Evolutionary conservation across 768 basidiomycete species (phyloP), one percentile per base, ranked within the genome.

Genomic region (Leccinellum albellum): DNA sequence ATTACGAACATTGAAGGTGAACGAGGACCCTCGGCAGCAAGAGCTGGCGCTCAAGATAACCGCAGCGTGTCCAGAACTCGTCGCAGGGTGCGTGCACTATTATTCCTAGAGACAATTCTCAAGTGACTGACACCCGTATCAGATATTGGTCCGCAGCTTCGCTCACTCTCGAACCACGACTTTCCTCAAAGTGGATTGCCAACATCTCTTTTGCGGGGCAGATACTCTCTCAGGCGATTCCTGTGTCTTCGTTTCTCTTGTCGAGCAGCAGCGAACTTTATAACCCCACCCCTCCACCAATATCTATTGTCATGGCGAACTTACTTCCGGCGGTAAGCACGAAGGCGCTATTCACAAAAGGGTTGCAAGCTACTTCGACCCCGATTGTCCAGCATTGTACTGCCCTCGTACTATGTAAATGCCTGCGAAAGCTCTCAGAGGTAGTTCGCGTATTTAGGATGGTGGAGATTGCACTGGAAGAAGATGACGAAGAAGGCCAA

Each of bases 111-210:
- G n/a, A 13, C 8, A 23, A n/a, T 20, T 44, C 40, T 35, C 17
- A 21, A 48, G 54, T 62, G 52, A 58, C 51, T 72, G 54, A 60
- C 49, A 9, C 29, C n/a, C 33, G 29, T n/a, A 12, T 24, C 60
- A 91, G 89, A 15, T 93, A 87, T 64, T 92, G 90, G 88, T 68
- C 84, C 14, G 78, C 78, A 2, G 84, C 82, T 4, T 79, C 80
- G 3, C 73, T 92, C 32, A 88, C 90, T 0, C 78, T 95, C 5
- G 93, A 96, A 64, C 92, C 94, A 0, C 85, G 93, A 3, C 80
- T 94, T 6, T 90, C 91, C 0, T 89, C 89, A 0, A 88, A 87
- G 66, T 98, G 96, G 94, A 86, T 98, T 31, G 83, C 88, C 0
- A 96, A 94, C 56, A 86, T 97, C 61, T 78, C 91, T 5, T 89